A percentile compares a stretch with the other conserved stretches of the same genome.
These are phyloP conservation scores for Rhizophora apiculata DNA, from an alignment of 345 rosid species.

Conservation along the genomic window DNA sequence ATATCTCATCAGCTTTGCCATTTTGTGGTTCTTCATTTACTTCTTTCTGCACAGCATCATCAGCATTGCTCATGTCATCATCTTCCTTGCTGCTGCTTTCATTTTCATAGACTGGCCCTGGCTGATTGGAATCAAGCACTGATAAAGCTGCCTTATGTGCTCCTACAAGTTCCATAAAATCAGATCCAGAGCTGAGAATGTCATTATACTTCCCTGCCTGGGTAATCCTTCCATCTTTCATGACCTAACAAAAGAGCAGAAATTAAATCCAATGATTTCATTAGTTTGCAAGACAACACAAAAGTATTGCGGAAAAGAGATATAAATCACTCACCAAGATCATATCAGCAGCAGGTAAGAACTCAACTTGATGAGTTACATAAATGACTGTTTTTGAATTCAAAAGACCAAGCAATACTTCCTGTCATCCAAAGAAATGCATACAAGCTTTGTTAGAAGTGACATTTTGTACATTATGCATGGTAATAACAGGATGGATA, in stretches of 20 bases:
- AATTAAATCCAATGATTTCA: background rate
- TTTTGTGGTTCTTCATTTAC: conserved; percentile 30
- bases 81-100: conserved; percentile 21
- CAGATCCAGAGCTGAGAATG: conserved; percentile 58
- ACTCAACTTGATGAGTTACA: conserved; percentile 67
- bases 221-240: conserved; percentile 73
- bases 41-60: conserved; percentile 22
- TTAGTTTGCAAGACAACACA: background rate
- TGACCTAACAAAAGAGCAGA: conserved; percentile 42
- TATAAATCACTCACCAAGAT: conserved; percentile 44
- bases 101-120: conserved; percentile 30
- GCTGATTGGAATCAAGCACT: conserved; percentile 43
- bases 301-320: conserved; percentile 2
- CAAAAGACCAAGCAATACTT: conserved; percentile 50
- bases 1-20: conserved; percentile 37
- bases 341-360: conserved; percentile 61
- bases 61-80: conserved; percentile 14
- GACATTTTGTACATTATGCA: background rate
- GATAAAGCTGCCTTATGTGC: conserved; percentile 67
- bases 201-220: conserved; percentile 74
- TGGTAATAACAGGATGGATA: background rate
- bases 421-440: conserved; percentile 30
- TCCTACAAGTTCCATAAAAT: conserved; percentile 73
- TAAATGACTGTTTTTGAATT: conserved; percentile 52
- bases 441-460: background rate